Conservation (phyloP, 371 early-diverging fungal genomes). For the Saksenaea vasiformis region DNA sequence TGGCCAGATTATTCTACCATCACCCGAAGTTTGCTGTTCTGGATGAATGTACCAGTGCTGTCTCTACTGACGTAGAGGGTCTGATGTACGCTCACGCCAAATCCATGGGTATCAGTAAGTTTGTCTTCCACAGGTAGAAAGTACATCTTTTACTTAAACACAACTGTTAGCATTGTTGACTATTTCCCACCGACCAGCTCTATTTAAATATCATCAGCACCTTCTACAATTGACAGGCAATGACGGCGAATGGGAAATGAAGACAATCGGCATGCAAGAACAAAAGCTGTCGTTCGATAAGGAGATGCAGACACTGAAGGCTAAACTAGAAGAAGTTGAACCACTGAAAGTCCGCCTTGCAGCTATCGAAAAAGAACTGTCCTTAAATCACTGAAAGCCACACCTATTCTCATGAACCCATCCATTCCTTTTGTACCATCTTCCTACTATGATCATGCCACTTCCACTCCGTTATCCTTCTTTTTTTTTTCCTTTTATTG, state of each 20-base stretch:
- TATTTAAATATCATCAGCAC: conserved; percentile 88
- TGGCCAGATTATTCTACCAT: conserved; percentile 83
- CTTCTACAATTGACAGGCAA: conserved; percentile 71
- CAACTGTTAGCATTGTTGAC: conserved; percentile 68
- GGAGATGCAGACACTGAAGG: conserved; percentile 75
- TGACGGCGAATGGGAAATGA: conserved; percentile 80
- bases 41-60: conserved; percentile 85
- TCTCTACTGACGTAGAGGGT: conserved; percentile 86
- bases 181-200: conserved; percentile 85
- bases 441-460: not conserved
- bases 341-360: conserved; percentile 64
- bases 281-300: conserved; percentile 80
- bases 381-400: conserved; percentile 33
- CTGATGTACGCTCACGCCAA: conserved; percentile 90
- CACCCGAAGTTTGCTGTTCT: conserved; percentile 79
- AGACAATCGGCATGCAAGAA: conserved; percentile 75
- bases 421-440: not conserved
- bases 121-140: not conserved
- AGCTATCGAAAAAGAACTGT: conserved; percentile 67
- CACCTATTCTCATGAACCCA: not conserved
- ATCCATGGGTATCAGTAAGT: conserved; percentile 74
- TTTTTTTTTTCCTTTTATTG: not conserved
- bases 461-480: not conserved
- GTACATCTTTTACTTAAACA: not conserved
- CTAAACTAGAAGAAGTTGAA: conserved; percentile 75